Evolutionary conservation across 2,329 filamentous ascomycete species (phyloP), one percentile per base, ranked within the genome.

Genomic region (Harringtonia aguacate): DNA sequence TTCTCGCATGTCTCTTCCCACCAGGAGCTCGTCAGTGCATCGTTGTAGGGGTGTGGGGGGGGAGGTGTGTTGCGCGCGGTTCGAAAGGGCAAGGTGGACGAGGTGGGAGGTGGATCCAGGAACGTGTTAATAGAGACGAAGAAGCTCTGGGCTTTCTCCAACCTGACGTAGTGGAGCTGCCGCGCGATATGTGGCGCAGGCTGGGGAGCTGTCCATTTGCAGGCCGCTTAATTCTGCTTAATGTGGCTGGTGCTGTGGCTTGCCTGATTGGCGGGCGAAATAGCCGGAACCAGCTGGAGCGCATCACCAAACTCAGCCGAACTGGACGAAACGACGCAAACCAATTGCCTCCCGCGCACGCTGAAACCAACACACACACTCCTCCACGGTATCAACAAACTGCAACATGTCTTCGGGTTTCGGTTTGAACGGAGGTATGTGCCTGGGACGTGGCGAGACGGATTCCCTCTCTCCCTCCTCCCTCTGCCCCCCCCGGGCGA

Each of bases 401-500:
- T 42, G 50, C 50, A 54, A 42, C 59, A 90, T 90, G 85, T 74
- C 85, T 66, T 89, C 85, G 58, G 85, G 85, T 68, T 90, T 81
- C 65, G 85, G 85, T 65, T 72, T 94, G 64, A 74, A 78, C 62
- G 85, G 85, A 67, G 85, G 85, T 87, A 69, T 56, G 79, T 27
- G 24, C 24, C n/a, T 27, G 24, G 24, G 24, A 27, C 24, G 24
- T 6, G 24, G 24, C n/a, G n/a, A n/a, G n/a, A n/a, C n/a, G n/a
- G n/a, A n/a, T n/a, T n/a, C n/a, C n/a, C n/a, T n/a, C n/a, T n/a
- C n/a, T n/a, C n/a, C n/a, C 70, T 22, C 22, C 17, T 35, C 8
- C 33, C 17, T 35, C 17, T 35, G 33, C 33, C 7, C 10, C 13
- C n/a, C n/a, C n/a, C n/a, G n/a, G n/a, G n/a, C n/a, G n/a, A n/a